Base-by-base conservation (phyloP, 192 early-diverging fungal species). In the Podila clonocystis region DNA sequence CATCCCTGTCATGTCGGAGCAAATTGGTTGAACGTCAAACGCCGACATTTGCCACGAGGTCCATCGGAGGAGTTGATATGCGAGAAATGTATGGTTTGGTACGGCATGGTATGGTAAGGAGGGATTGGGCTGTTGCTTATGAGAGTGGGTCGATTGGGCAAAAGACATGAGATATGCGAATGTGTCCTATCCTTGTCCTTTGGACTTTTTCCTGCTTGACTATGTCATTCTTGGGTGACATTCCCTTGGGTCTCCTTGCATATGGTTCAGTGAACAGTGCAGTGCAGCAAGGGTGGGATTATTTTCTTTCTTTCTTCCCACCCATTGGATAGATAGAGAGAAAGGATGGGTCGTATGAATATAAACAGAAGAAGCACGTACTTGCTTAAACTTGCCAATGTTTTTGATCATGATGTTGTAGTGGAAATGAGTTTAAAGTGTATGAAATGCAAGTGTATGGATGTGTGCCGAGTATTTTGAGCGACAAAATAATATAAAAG, bases 351-450 rank as follows among this genome's bases (percentile, higher is more conserved):
- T 6, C 2, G 52, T 12, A 22, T 55, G 52, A n/a, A 55, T 55
- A 24, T 5, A 22, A 55, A 52, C 1, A 22, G 9, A 31, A 50
- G 12, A 26, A n/a, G 62, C 9, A n/a, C 68, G 38, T 79, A 79
- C 76, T 69, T 79, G 76, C 45, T 79, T 79, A 65, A 79, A 31
- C 55, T 79, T 79, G 50, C 76, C 70, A 20, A 79, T 79, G 66
- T 79, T 79, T 52, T 79, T 79, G 41, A 79, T 79, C 76, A 79
- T 79, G 65, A 50, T 68, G 58, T 59, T 59, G 31, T 15, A 31
- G 24, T 28, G 12, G 28, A 31, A 63, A 1, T 20, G 2, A 20
- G 29, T 26, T 24, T 50, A 30, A 30, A 50, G 6, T 45, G 52
- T 55, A 24, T 36, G 52, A 17, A 24, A 55, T 55, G 52, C 8